A percentile compares a stretch with the other conserved stretches of the same genome.
These are phyloP conservation scores for Margaritispora aquatica DNA, from an alignment of 495 filamentous ascomycete species.

Conservation along the genomic window DNA sequence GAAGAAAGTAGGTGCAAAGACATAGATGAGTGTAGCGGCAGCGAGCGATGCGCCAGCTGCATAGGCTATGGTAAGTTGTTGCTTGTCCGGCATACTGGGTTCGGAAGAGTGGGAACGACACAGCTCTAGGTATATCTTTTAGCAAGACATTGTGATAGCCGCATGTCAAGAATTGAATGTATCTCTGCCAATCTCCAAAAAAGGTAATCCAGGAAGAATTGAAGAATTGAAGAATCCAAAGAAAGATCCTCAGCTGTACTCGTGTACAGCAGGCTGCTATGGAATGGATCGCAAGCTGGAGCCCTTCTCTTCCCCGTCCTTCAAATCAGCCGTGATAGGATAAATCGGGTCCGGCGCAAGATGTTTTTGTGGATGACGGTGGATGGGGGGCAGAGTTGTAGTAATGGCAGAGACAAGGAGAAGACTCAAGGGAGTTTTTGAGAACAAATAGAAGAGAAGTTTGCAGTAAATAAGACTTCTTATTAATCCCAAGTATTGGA, in stretches of 20 bases:
- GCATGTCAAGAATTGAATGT: neutral
- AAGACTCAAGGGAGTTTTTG: too few relatives aligned
- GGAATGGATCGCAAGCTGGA: neutral
- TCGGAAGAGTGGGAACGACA: neutral
- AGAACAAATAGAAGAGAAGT: too few relatives aligned
- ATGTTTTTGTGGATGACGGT: too few relatives aligned
- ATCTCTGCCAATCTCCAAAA: neutral
- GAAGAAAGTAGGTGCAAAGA: conserved; percentile 92
- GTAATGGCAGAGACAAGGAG: too few relatives aligned
- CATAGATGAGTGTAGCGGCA: conserved; percentile 92
- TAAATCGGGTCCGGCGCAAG: neutral
- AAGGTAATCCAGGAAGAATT: too few relatives aligned
- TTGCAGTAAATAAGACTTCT: neutral
- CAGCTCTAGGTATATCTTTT: neutral
- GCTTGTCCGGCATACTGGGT: conserved; percentile 74
- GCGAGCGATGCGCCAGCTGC: conserved; percentile 94
- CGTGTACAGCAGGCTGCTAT: neutral
- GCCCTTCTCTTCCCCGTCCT: neutral
- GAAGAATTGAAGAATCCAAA: neutral
- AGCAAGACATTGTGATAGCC: neutral
- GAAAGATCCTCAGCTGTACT: neutral
- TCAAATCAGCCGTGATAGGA: neutral
- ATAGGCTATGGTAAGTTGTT: conserved; percentile 82
- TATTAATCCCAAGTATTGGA: too few relatives aligned
- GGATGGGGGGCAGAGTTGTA: too few relatives aligned